A percentile compares a stretch with the other conserved stretches of the same genome.
These are phyloP conservation scores for Platanus orientalis DNA, from an alignment of 164 flowering plant genomes.

Conservation along the genomic window DNA sequence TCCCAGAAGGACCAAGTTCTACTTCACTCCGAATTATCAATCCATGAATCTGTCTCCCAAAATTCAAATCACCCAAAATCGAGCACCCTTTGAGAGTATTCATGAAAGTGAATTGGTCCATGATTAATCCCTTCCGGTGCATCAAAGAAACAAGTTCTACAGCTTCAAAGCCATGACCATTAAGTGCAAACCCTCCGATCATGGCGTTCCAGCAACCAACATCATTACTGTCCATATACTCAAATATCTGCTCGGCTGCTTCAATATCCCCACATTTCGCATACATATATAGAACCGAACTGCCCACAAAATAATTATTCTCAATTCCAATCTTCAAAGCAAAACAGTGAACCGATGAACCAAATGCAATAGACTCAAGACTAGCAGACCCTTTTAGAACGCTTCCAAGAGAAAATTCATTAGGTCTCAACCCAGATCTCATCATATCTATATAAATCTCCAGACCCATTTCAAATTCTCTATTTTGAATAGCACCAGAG, in stretches of 20 bases:
- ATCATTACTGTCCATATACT: slow-evolving; percentile 23
- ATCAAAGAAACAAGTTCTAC: slow-evolving; percentile 24
- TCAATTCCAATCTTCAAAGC: slow-evolving; percentile 39
- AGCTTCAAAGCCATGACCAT: slow-evolving; percentile 34
- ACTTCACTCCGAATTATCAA: slow-evolving; percentile 28
- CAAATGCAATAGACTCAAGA: slow-evolving; percentile 17
- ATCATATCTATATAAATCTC: slow-evolving; percentile 32
- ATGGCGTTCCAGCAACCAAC: slow-evolving; percentile 54
- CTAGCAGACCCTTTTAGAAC: slow-evolving; percentile 30
- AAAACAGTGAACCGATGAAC: slow-evolving; percentile 36
- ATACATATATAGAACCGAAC: slow-evolving; percentile 40
- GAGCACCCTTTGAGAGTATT: slow-evolving; percentile 44
- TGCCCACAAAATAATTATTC: slow-evolving; percentile 34
- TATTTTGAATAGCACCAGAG: slow-evolving; percentile 34
- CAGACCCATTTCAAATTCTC: slow-evolving; percentile 32
- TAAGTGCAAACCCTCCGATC: slow-evolving; percentile 44
- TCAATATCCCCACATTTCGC: slow-evolving; percentile 32
- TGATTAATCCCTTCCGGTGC: slow-evolving; percentile 18
- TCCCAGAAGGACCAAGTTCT: slow-evolving; percentile 20
- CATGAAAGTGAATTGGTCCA: slow-evolving; percentile 39
- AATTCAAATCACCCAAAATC: slow-evolving; percentile 20
- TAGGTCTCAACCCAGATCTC: slow-evolving; percentile 35
- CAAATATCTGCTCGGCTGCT: slow-evolving; percentile 31
- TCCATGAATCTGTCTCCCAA: slow-evolving; percentile 45
- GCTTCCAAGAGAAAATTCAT: slow-evolving; percentile 49